phyloP scores from a whole-genome alignment of 2,329 filamentous ascomycete genomes.

The Coccinonectria pachysandricola region DNA sequence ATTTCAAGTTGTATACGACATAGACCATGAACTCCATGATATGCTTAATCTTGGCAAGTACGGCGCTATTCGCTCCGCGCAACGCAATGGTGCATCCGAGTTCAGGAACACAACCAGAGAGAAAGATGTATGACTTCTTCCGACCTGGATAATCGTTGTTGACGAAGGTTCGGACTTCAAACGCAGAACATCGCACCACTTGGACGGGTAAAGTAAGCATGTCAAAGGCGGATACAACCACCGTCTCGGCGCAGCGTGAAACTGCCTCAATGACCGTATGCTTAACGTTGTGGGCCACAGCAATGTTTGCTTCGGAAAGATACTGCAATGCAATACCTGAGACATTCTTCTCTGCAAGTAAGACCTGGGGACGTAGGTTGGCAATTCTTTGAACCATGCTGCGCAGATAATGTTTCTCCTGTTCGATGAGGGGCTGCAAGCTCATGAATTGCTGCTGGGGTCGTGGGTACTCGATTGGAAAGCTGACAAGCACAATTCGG shows the following conservation, averaged over 20 bases:
- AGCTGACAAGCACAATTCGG: conserved; percentile 84
- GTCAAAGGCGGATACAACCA: conserved; percentile 89
- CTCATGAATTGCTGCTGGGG: conserved; percentile 92
- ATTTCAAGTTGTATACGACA: conserved; percentile 92
- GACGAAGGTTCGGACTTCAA: conserved; percentile 93
- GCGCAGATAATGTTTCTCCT: conserved; percentile 86
- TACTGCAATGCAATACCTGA: conserved; percentile 85
- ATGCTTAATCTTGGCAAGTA: conserved; percentile 71
- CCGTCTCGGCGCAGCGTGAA: conserved; percentile 80
- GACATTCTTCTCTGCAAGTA: conserved; percentile 88
- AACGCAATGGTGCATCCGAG: conserved; percentile 92
- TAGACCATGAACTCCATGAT: conserved; percentile 99
- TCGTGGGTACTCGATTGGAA: conserved; percentile 90
- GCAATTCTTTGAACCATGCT: conserved; percentile 89
- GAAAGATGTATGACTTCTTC: conserved; percentile 92
- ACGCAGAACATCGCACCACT: conserved; percentile 72
- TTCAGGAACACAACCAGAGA: conserved; percentile 81
- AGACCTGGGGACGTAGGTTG: conserved; percentile 70
- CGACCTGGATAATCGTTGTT: conserved; percentile 61
- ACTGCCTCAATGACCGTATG: conserved; percentile 92
- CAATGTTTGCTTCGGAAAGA: conserved; percentile 77
- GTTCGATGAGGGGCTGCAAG: conserved; percentile 87
- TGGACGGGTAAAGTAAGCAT: conserved; percentile 68
- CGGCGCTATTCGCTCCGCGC: conserved; percentile 63
- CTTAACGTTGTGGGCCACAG: conserved; percentile 95